Conservation (phyloP, 257 asterid genomes). For the Solanum okadae region DNA sequence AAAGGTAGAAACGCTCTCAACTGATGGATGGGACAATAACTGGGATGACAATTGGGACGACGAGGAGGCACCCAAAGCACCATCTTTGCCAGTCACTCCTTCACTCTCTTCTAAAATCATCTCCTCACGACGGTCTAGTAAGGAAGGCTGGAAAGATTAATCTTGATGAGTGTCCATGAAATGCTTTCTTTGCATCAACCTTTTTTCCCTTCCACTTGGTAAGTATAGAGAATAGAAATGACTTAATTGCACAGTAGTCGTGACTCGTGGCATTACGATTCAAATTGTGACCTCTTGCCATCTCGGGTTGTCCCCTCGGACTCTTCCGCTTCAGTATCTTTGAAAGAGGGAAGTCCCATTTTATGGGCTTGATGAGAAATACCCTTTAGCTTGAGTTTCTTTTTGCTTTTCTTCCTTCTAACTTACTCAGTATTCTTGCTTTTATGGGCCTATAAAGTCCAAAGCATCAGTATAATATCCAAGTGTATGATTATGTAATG, state of each 20-base stretch:
- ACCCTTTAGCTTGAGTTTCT: background rate
- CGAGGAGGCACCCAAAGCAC: slow-evolving; percentile 59
- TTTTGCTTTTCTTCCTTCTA: background rate
- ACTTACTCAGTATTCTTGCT: background rate
- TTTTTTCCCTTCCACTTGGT: background rate
- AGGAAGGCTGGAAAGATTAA: slow-evolving; percentile 80
- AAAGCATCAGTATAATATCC: background rate
- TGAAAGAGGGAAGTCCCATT: background rate
- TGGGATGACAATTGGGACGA: slow-evolving; percentile 92
- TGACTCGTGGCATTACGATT: background rate
- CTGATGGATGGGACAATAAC: slow-evolving; percentile 66
- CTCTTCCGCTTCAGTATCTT: background rate
- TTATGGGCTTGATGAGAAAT: background rate
- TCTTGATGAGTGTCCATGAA: background rate
- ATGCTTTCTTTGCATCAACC: background rate
- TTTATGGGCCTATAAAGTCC: background rate
- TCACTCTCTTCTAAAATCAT: slow-evolving; percentile 45
- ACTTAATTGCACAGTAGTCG: background rate
- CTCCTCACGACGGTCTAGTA: slow-evolving; percentile 41
- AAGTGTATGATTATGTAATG: background rate
- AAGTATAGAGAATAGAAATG: slow-evolving; percentile 1
- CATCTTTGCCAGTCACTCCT: slow-evolving; percentile 54
- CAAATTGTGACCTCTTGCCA: background rate
- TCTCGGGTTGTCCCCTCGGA: background rate
- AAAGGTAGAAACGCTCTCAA: slow-evolving; percentile 23